Evolutionary conservation across 768 basidiomycete genomes (phyloP).

Genomic region (Tulasnella sp.): DNA sequence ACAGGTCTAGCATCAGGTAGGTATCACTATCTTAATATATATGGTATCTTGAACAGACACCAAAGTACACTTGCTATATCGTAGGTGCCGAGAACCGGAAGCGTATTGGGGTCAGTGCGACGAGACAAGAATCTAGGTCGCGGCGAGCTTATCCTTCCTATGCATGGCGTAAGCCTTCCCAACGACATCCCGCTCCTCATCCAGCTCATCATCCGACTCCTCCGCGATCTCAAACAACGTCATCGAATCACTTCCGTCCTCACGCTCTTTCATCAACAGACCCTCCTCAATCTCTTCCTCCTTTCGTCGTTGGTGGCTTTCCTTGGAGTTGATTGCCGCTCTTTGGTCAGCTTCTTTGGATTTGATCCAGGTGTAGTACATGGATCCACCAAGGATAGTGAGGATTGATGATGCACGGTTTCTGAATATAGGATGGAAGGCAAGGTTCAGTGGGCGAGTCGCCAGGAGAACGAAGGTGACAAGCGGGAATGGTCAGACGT

Average conservation of each 20-base stretch:
- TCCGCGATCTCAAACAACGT: conserved; percentile 6
- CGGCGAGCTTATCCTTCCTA: too few relatives aligned
- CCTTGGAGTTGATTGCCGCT: not conserved
- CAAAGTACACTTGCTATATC: too few relatives aligned
- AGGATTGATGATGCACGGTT: conserved; percentile 54
- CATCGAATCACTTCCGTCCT: not conserved
- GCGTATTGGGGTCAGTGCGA: too few relatives aligned
- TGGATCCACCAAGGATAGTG: conserved; percentile 55
- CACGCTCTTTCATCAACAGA: not conserved
- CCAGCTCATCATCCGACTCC: not conserved
- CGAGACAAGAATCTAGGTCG: too few relatives aligned
- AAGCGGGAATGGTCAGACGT: not conserved
- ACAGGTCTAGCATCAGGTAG: too few relatives aligned
- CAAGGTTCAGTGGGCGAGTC: too few relatives aligned
- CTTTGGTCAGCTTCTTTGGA: conserved; percentile 15
- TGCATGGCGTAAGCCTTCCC: not conserved
- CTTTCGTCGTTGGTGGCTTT: not conserved
- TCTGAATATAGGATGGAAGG: conserved; percentile 27
- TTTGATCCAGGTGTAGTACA: conserved; percentile 54
- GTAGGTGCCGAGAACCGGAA: too few relatives aligned
- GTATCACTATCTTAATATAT: too few relatives aligned
- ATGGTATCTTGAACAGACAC: too few relatives aligned
- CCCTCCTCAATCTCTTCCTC: conserved; percentile 1
- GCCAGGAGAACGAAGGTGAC: too few relatives aligned
- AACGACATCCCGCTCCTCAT: not conserved